These are phyloP conservation scores for Kondoa malvinella DNA, from an alignment of 768 basidiomycete species.

Conservation along the genomic window DNA sequence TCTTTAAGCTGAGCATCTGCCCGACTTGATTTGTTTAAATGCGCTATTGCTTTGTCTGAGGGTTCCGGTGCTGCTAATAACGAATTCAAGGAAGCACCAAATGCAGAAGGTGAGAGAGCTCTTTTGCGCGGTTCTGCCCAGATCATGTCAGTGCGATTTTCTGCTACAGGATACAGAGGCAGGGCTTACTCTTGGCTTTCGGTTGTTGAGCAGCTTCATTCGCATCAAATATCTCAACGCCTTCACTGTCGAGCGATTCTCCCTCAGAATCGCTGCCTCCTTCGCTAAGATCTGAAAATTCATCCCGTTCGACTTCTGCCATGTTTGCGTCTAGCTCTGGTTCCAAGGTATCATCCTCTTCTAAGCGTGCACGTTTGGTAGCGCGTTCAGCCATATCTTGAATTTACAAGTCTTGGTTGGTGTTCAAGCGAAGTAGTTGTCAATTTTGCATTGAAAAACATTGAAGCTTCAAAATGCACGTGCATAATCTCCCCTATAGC, in stretches of 20 bases:
- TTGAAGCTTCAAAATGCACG: too few species aligned
- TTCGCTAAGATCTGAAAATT: neutral
- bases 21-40: neutral
- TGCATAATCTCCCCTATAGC: too few species aligned
- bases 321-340: too few species aligned
- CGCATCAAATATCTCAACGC: neutral
- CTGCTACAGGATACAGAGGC: neutral
- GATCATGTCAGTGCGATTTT: neutral
- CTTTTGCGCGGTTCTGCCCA: constrained; percentile 13
- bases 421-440: too few species aligned
- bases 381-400: too few species aligned
- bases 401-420: too few species aligned
- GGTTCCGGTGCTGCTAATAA: constrained; percentile 14
- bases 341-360: too few species aligned
- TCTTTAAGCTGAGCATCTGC: neutral
- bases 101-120: constrained; percentile 12
- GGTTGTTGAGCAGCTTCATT: neutral
- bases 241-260: neutral
- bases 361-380: too few species aligned
- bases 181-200: neutral
- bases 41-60: constrained; percentile 4
- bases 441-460: too few species aligned
- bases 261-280: neutral
- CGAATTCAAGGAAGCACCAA: constrained; percentile 15
- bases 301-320: neutral